Evolutionary conservation across 305 asterid genomes (phyloP), one percentile per base, ranked within the genome.

Genomic region (Fraxinus velutina): DNA sequence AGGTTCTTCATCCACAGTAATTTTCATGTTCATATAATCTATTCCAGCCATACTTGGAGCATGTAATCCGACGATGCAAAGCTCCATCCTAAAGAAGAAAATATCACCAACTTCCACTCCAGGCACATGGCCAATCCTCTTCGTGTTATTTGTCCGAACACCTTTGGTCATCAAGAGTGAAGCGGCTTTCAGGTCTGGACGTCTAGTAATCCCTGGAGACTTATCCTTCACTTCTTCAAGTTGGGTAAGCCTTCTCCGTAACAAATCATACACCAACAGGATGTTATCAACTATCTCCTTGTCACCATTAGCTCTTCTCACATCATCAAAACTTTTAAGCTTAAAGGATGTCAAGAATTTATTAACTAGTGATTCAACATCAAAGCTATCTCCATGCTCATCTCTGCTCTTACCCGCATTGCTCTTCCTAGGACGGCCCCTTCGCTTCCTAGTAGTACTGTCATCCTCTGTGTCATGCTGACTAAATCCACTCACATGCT

Each of bases 41-140:
- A 94, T 94, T 37, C 98, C 98, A 42, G 92, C 97, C 98, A 94
- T 94, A 80, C 90, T 93, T 5, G 93, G 98, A 71, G 97, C 85
- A 83, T 94, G 98, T 85, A 93, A 33, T 15, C 98, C 98, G 60
- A 88, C 89, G 73, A 94, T 76, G 85, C 98, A 93, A 22, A 94
- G 76, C 89, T 94, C 98, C 97, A 94, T 94, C 84, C 98, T 88
- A 80, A 94, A 90, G 85, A 88, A 94, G 88, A 91, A 94, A 73
- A 94, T 91, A 84, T 94, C 98, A 3, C 98, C 98, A 34, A 93
- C 92, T 83, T 89, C 96, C 76, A 94, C 78, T 79, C 97, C 98
- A 2, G 97, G 96, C 9, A 92, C 89, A 73, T 84, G 86, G 34
- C 98, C 98, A 78, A 91, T 78, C 86, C 88, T 86, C 89, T 91